Percentiles rank a stretch among this genome's conserved stretches.
phyloP scores from a whole-genome alignment of 345 rosid genomes.

The Salix koriyanagi region DNA sequence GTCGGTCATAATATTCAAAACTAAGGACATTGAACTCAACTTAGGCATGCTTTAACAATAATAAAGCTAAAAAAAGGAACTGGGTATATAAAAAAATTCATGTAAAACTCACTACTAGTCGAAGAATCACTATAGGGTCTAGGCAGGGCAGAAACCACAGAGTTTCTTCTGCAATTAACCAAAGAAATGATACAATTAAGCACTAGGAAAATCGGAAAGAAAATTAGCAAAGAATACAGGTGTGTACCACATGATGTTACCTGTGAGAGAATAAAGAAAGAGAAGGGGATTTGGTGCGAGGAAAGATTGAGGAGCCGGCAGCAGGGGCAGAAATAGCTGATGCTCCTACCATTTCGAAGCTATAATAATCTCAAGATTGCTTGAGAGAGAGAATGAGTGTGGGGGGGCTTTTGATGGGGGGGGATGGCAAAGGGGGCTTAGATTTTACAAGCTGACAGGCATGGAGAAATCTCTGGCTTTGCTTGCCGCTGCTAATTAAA shows the following conservation, averaged over 20 bases:
- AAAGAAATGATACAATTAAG: background rate
- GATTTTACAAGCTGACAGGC: background rate
- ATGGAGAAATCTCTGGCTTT: background rate
- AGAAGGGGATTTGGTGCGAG: slow-evolving; percentile 23
- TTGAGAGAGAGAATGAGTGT: background rate
- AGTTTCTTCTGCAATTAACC: slow-evolving; percentile 33
- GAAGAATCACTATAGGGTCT: slow-evolving; percentile 37
- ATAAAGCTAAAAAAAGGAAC: slow-evolving; percentile 6
- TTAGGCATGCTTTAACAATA: background rate
- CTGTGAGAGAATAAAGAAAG: slow-evolving; percentile 28
- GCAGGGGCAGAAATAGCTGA: slow-evolving; percentile 41
- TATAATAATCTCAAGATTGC: background rate
- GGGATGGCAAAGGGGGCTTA: background rate
- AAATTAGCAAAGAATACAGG: background rate
- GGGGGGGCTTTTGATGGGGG: background rate
- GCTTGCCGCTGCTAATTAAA: background rate
- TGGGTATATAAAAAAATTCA: slow-evolving; percentile 7
- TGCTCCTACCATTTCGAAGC: slow-evolving; percentile 36
- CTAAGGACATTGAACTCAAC: background rate
- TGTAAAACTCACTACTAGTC: slow-evolving; percentile 21
- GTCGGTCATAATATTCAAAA: background rate
- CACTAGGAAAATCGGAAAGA: background rate
- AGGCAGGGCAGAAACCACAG: slow-evolving; percentile 37
- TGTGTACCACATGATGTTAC: slow-evolving; percentile 15
- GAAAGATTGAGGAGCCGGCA: slow-evolving; percentile 27